These are phyloP conservation scores for Penicillium sp. DNA, from an alignment of 2,329 filamentous ascomycete species.

Conservation along the genomic window DNA sequence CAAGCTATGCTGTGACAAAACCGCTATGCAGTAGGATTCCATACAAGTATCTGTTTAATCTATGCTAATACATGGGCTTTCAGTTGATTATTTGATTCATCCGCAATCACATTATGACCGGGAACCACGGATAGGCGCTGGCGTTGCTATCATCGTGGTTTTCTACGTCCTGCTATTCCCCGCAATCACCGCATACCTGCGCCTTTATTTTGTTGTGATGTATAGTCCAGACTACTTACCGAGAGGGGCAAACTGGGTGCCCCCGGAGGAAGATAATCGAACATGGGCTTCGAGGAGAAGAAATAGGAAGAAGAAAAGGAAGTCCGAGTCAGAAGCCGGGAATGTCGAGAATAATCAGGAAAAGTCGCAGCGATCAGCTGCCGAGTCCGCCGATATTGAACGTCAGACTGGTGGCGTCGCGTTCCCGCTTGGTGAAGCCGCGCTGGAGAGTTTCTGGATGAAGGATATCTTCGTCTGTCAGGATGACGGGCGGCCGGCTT, in stretches of 20 bases:
- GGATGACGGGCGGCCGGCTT: slow-evolving; percentile 74
- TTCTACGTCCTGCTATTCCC: slow-evolving; percentile 69
- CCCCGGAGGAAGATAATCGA: background rate
- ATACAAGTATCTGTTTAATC: background rate
- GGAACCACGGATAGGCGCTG: slow-evolving; percentile 52
- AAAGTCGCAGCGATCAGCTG: slow-evolving; percentile 14
- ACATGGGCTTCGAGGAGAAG: slow-evolving; percentile 18
- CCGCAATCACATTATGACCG: slow-evolving; percentile 36
- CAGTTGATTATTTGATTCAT: slow-evolving; percentile 69
- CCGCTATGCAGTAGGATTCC: slow-evolving; percentile 60
- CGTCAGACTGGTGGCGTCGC: slow-evolving; percentile 22
- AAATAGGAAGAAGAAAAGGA: slow-evolving; percentile 21
- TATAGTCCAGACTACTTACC: slow-evolving; percentile 71
- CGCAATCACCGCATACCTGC: slow-evolving; percentile 64
- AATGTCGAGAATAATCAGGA: slow-evolving; percentile 24
- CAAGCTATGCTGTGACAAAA: slow-evolving; percentile 66
- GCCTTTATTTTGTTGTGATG: slow-evolving; percentile 65
- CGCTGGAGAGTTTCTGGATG: slow-evolving; percentile 72
- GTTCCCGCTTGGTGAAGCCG: slow-evolving; percentile 56
- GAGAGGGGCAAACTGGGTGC: slow-evolving; percentile 42
- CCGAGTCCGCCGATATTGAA: slow-evolving; percentile 17
- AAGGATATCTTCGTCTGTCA: slow-evolving; percentile 83
- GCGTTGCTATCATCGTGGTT: slow-evolving; percentile 65
- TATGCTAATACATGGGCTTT: background rate
- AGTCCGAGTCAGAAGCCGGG: slow-evolving; percentile 20